Evolutionary conservation across 2,329 filamentous ascomycete genomes (phyloP), one percentile per base, ranked within the genome.

Genomic region (Claviceps citrina): DNA sequence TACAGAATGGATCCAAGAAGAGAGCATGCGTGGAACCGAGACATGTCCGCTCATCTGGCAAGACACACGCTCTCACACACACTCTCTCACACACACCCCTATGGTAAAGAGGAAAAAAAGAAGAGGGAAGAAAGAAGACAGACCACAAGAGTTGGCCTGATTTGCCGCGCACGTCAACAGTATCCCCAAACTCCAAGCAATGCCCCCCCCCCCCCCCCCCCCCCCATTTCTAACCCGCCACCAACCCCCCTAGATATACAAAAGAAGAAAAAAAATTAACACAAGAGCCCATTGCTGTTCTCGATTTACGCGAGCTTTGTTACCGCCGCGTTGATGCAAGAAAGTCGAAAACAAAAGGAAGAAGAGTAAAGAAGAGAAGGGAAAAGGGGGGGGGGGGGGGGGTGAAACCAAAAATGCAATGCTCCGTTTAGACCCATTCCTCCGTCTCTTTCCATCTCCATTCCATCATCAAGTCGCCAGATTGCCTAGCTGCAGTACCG

Each of bases 131-230:
- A 24, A 24, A 24, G n/a, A n/a, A n/a, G n/a, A n/a, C n/a, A n/a
- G n/a, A n/a, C n/a, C n/a, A n/a, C n/a, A n/a, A n/a, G n/a, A n/a
- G n/a, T n/a, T n/a, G n/a, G n/a, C n/a, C n/a, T n/a, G n/a, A n/a
- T n/a, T n/a, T n/a, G n/a, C n/a, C n/a, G n/a, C n/a, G n/a, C n/a
- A n/a, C n/a, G n/a, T n/a, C n/a, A n/a, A n/a, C n/a, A n/a, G n/a
- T n/a, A n/a, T n/a, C n/a, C 43, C 52, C 54, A 49, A 56, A 57
- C 55, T 54, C 54, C 55, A 28, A 54, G 54, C 53, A 54, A 58
- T 56, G 55, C 51, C 4, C 52, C 53, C 52, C 49, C 49, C 4
- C 5, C 22, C 15, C 20, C 39, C 25, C 25, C 31, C 26, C 13
- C 20, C 33, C 15, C 15, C 6, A 10, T n/a, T n/a, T n/a, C n/a